These are phyloP conservation scores for Clavispora fructus DNA, from an alignment of 805 yeast species.

Conservation along the genomic window DNA sequence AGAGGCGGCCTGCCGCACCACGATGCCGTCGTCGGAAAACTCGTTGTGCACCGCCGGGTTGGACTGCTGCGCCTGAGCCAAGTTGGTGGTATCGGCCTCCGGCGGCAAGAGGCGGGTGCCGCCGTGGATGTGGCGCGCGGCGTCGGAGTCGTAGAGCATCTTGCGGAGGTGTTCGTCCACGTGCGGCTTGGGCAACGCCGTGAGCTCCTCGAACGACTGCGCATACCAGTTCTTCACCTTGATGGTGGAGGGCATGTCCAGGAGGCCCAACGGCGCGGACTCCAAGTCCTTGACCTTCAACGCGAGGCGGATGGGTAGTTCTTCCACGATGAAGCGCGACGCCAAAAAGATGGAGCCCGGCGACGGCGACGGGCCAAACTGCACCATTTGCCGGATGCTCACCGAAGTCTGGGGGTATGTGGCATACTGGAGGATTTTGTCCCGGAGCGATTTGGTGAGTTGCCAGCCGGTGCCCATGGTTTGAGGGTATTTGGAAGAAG, in stretches of 20 bases:
- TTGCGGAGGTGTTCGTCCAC: constrained; percentile 39
- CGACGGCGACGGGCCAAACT: constrained; percentile 74
- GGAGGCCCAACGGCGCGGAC: constrained; percentile 68
- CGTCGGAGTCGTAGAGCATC: constrained; percentile 23
- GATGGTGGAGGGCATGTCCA: constrained; percentile 66
- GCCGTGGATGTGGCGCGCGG: constrained; percentile 2
- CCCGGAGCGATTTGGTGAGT: constrained; percentile 44
- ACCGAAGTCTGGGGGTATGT: constrained; percentile 78
- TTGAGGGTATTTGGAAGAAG: too few relatives aligned
- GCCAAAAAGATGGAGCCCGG: constrained; percentile 80
- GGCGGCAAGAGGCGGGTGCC: neutral
- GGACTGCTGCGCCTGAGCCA: constrained; percentile 23
- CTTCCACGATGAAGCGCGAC: constrained; percentile 78
- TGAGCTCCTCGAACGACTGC: constrained; percentile 79
- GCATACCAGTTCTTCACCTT: constrained; percentile 87
- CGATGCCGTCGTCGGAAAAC: constrained; percentile 50
- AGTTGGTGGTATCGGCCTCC: constrained; percentile 16
- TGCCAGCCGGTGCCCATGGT: constrained; percentile 46
- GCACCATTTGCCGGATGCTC: constrained; percentile 83
- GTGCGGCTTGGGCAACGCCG: constrained; percentile 55
- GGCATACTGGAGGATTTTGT: constrained; percentile 60
- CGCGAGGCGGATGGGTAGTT: constrained; percentile 80
- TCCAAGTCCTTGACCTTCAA: constrained; percentile 83
- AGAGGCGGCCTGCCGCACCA: constrained; percentile 23
- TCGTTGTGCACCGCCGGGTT: constrained; percentile 37